Conservation (phyloP, 345 rosid species). For the Clausena lansium region DNA sequence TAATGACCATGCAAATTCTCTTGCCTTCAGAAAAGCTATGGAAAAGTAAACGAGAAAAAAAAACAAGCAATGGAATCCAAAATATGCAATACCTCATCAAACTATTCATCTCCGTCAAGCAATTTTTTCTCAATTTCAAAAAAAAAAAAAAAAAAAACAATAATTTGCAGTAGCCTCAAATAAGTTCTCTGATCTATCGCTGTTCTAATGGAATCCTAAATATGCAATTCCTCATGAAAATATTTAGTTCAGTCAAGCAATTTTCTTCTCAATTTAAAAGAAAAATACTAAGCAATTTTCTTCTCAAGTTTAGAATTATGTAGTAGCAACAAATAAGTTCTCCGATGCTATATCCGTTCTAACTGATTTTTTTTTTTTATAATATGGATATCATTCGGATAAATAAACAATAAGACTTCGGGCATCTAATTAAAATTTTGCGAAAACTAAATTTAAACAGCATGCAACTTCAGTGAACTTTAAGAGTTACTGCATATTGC, state of each 20-base stretch:
- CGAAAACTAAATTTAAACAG: background rate
- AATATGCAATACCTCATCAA: background rate
- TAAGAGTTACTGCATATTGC: background rate
- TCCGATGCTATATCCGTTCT: background rate
- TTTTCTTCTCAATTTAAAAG: background rate
- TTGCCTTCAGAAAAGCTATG: too few species aligned
- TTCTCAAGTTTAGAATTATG: background rate
- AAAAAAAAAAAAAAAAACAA: too few species aligned
- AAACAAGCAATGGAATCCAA: too few species aligned
- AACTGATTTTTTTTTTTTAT: background rate
- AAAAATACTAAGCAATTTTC: too few species aligned
- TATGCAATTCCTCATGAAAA: background rate
- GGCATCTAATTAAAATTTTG: background rate
- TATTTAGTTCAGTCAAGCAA: background rate
- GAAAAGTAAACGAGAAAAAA: too few species aligned
- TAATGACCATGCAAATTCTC: too few species aligned
- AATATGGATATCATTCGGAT: background rate
- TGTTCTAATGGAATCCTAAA: background rate
- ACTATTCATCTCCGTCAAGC: background rate
- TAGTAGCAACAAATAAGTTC: background rate
- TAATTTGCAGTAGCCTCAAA: background rate
- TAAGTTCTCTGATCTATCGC: background rate
- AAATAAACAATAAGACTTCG: background rate
- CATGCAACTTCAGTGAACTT: background rate
- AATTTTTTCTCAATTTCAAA: background rate